These are phyloP conservation scores for Jaltomata sinuosa DNA, from an alignment of 257 asterid genomes.

Conservation along the genomic window DNA sequence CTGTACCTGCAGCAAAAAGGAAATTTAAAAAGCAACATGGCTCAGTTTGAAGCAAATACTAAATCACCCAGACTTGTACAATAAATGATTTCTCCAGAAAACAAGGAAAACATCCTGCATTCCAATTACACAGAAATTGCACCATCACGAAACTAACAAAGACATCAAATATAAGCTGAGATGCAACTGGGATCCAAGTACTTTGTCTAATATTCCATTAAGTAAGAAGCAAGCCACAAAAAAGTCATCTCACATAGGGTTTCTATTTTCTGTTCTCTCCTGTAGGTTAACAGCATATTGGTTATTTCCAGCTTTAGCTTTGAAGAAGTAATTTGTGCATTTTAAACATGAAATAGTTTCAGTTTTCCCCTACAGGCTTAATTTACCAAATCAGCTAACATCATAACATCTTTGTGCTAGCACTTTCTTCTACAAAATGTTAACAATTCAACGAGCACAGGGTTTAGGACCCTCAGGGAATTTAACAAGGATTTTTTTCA, in stretches of 20 bases:
- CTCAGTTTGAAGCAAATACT: neutral
- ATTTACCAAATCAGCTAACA: neutral
- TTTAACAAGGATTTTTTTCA: neutral
- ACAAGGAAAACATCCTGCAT: neutral
- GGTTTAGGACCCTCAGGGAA: neutral
- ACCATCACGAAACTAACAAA: neutral
- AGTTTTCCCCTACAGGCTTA: neutral
- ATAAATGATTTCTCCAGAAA: neutral
- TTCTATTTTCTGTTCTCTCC: neutral
- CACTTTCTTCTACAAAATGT: neutral
- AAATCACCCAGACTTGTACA: neutral
- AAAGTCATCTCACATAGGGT: neutral
- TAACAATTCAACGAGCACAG: neutral
- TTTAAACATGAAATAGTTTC: neutral
- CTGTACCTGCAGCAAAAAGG: slow-evolving; percentile 65
- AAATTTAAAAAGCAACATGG: neutral
- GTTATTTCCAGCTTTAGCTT: neutral
- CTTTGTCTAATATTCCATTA: neutral
- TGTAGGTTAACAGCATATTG: neutral
- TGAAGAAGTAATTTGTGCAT: neutral
- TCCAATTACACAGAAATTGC: neutral
- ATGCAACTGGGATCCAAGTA: neutral
- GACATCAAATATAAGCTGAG: neutral
- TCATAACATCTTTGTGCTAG: neutral
- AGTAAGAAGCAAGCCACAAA: neutral